Percentiles rank a stretch among this genome's conserved stretches.
Conservation (phyloP, 176 grass and related monocot species). For the Triticum dicoccoides region DNA sequence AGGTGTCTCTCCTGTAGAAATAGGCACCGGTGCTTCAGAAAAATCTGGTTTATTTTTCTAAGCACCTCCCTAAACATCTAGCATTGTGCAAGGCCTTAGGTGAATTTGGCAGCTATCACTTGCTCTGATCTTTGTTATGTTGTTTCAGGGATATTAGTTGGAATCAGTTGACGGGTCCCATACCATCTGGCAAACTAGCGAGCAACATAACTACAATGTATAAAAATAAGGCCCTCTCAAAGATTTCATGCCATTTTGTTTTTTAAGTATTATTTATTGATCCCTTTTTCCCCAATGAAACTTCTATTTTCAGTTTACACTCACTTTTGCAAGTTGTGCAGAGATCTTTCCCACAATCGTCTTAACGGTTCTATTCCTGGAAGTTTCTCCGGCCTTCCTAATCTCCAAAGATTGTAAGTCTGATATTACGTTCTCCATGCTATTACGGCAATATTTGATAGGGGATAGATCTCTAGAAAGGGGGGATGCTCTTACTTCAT, state of each 20-base stretch:
- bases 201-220: slow-evolving; percentile 76
- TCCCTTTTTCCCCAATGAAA: neutral
- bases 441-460: slow-evolving; percentile 5
- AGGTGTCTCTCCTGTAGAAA: no score
- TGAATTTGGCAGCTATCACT: neutral
- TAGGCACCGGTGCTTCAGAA: no score
- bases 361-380: slow-evolving; percentile 61
- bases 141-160: slow-evolving; percentile 76
- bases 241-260: slow-evolving; percentile 12
- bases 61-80: no score
- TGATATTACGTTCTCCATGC: neutral
- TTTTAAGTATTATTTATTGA: slow-evolving; percentile 20
- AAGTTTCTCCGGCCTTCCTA: slow-evolving; percentile 59
- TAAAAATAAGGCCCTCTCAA: neutral
- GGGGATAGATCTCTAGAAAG: neutral
- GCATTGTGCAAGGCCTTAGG: neutral
- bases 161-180: slow-evolving; percentile 59
- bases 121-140: slow-evolving; percentile 23
- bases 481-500: neutral
- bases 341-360: slow-evolving; percentile 66
- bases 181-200: slow-evolving; percentile 46
- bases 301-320: neutral
- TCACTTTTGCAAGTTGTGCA: slow-evolving; percentile 46
- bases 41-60: no score
- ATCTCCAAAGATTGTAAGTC: slow-evolving; percentile 69